A percentile compares a stretch with the other conserved stretches of the same genome.
phyloP scores from a whole-genome alignment of 2,329 filamentous ascomycete species.

The Diaporthe helianthi region DNA sequence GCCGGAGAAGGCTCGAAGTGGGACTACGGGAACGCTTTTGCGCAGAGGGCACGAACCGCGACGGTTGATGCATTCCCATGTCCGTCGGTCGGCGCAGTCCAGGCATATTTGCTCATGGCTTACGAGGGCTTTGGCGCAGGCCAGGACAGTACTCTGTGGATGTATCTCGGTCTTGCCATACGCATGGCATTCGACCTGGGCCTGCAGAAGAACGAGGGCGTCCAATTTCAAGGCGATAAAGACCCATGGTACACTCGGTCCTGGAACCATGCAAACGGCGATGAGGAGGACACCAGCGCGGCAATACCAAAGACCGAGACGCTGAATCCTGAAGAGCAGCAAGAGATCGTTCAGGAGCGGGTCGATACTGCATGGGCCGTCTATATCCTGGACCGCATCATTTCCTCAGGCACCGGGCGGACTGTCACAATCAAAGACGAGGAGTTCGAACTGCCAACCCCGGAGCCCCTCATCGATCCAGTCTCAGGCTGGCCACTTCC shows the following conservation, averaged over 20 bases:
- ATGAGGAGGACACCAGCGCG: conserved; percentile 35
- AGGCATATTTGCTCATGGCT: conserved; percentile 82
- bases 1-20: conserved; percentile 61
- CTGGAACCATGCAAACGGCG: conserved; percentile 46
- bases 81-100: conserved; percentile 82
- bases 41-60: conserved; percentile 81
- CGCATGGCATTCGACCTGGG: conserved; percentile 83
- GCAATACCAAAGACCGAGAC: conserved; percentile 40
- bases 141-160: conserved; percentile 90
- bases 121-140: conserved; percentile 90
- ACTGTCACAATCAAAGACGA: conserved; percentile 84
- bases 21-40: conserved; percentile 79
- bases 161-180: conserved; percentile 89
- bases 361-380: conserved; percentile 91
- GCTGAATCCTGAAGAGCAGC: conserved; percentile 59
- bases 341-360: conserved; percentile 78
- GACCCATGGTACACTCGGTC: conserved; percentile 57
- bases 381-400: conserved; percentile 85
- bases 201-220: conserved; percentile 80
- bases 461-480: conserved; percentile 56
- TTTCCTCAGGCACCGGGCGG: conserved; percentile 85
- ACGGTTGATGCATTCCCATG: conserved; percentile 84
- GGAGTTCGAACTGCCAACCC: conserved; percentile 82
- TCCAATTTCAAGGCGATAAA: conserved; percentile 65
- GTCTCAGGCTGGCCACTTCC: conserved; percentile 75